Evolutionary conservation across 1,284 basidiomycete genomes (phyloP).

Genomic region (Tilletia indica): DNA sequence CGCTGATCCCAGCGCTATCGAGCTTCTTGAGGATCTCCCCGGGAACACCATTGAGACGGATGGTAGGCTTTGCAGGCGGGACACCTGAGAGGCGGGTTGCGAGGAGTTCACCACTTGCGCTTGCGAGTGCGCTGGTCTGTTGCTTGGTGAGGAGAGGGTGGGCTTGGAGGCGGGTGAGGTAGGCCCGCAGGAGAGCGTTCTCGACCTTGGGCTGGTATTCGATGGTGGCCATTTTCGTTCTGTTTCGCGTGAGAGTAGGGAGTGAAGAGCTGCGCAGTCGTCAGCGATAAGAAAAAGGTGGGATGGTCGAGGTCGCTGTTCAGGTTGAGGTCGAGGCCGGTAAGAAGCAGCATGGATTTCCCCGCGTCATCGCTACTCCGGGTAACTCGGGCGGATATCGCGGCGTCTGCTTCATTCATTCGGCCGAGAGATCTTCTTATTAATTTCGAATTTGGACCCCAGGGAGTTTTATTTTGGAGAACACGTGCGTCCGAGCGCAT

Average conservation of each 20-base stretch:
- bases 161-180: conserved; percentile 13
- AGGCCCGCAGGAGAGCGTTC: conserved; percentile 11
- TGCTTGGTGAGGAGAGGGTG: conserved; percentile 18
- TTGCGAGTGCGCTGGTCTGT: conserved; percentile 6
- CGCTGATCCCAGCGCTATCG: conserved; percentile 40
- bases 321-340: no score
- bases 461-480: no score
- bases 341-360: no score
- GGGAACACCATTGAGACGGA: background rate
- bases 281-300: no score
- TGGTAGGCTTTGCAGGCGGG: background rate
- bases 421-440: no score
- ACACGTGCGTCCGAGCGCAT: no score
- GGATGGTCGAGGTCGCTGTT: no score
- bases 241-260: background rate
- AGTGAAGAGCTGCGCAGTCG: background rate
- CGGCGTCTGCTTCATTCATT: no score
- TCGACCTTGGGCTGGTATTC: conserved; percentile 16
- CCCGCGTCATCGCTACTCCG: no score
- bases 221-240: conserved; percentile 1
- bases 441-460: no score
- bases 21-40: conserved; percentile 19
- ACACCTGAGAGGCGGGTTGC: conserved; percentile 7
- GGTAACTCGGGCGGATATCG: no score
- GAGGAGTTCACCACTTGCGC: conserved; percentile 11